Evolutionary conservation across 257 asterid genomes (phyloP).

Genomic region (Buddleja alternifolia): DNA sequence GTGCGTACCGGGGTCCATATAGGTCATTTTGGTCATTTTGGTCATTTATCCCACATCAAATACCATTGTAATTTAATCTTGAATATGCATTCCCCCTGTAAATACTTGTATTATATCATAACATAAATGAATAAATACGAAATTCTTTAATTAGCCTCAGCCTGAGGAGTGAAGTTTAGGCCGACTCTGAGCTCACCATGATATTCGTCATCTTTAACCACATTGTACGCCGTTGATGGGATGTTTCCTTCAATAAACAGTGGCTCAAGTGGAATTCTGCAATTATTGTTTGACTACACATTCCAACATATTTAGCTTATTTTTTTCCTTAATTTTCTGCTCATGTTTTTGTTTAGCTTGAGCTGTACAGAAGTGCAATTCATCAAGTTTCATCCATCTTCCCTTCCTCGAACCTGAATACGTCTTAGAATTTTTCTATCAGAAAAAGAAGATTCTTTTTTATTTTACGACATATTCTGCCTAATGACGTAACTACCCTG

Average conservation of each 20-base stretch:
- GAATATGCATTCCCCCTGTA: background rate
- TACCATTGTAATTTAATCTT: too few species aligned
- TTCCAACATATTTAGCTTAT: background rate
- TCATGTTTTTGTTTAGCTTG: background rate
- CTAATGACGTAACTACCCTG: too few species aligned
- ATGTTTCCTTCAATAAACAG: constrained; percentile 45
- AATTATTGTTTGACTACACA: background rate
- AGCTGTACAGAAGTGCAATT: too few species aligned
- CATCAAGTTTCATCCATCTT: background rate
- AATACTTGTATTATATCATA: background rate
- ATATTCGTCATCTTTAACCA: constrained; percentile 57
- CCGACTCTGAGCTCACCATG: constrained; percentile 58
- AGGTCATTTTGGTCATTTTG: too few species aligned
- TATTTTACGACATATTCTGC: too few species aligned
- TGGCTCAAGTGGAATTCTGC: constrained; percentile 52
- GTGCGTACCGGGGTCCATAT: too few species aligned
- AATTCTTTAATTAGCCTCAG: constrained; percentile 25
- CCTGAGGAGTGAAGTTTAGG: constrained; percentile 54
- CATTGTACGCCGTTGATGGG: constrained; percentile 44
- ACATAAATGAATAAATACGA: background rate
- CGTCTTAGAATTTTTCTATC: background rate
- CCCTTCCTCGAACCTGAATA: background rate
- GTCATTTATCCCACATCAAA: too few species aligned
- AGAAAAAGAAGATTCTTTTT: too few species aligned
- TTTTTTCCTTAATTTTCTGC: background rate